phyloP scores from a whole-genome alignment of 495 filamentous ascomycete species.

The Ascodesmis nigricans region DNA sequence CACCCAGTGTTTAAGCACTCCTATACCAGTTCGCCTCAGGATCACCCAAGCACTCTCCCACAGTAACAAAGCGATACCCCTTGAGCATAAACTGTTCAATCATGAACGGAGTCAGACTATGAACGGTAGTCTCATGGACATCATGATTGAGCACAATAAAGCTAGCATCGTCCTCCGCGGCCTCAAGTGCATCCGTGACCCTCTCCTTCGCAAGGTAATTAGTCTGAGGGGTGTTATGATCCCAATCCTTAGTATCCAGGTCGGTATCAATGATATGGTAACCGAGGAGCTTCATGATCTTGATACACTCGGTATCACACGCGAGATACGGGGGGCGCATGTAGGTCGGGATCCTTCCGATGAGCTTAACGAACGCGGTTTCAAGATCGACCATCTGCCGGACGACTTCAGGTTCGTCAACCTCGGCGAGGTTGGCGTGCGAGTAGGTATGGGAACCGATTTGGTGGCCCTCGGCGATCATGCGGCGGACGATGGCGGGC shows the following conservation, averaged over 20 bases:
- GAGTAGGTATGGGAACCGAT: slow-evolving; percentile 40
- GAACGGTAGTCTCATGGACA: slow-evolving; percentile 26
- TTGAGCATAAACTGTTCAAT: slow-evolving; percentile 20
- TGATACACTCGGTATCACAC: slow-evolving; percentile 19
- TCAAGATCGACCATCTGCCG: slow-evolving; percentile 45
- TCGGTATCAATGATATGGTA: slow-evolving; percentile 28
- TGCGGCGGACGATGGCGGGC: slow-evolving; percentile 31
- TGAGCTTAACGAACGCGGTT: slow-evolving; percentile 39
- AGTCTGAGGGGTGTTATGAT: slow-evolving; percentile 20
- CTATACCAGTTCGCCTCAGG: slow-evolving; percentile 51
- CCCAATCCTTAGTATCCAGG: slow-evolving; percentile 29
- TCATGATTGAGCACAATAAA: slow-evolving; percentile 29
- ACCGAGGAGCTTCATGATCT: slow-evolving; percentile 22
- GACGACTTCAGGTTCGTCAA: slow-evolving; percentile 27
- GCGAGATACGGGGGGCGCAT: slow-evolving; percentile 27
- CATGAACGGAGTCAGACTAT: slow-evolving; percentile 23
- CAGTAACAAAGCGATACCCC: slow-evolving; percentile 17
- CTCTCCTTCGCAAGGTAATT: slow-evolving; percentile 11
- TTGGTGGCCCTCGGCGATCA: slow-evolving; percentile 42
- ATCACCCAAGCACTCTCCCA: slow-evolving; percentile 43
- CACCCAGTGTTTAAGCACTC: no score
- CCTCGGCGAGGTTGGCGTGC: slow-evolving; percentile 37
- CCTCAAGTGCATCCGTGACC: slow-evolving; percentile 5
- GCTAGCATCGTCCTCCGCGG: slow-evolving; percentile 5
- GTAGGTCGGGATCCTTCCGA: slow-evolving; percentile 43